A percentile compares a stretch with the other conserved stretches of the same genome.
These are phyloP conservation scores for Fusarium equiseti DNA, from an alignment of 2,329 filamentous ascomycete genomes.

Conservation along the genomic window DNA sequence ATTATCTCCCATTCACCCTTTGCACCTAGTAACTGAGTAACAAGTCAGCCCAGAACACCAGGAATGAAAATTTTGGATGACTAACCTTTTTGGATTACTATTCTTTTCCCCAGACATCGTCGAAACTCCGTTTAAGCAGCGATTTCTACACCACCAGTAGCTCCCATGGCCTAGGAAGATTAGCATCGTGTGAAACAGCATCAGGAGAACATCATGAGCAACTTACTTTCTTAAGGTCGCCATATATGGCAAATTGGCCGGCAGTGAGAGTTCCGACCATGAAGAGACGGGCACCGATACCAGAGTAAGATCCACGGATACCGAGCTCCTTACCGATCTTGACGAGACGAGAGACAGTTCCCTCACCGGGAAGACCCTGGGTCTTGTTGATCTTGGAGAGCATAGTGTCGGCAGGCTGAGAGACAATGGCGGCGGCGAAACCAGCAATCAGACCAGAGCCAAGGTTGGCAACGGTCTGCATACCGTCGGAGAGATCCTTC, in stretches of 20 bases:
- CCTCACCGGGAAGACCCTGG: slow-evolving; percentile 86
- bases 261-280: slow-evolving; percentile 79
- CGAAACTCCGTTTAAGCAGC: slow-evolving; percentile 41
- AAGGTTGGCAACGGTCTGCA: slow-evolving; percentile 86
- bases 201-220: neutral
- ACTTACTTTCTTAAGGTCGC: slow-evolving; percentile 57
- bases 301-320: slow-evolving; percentile 79
- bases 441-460: slow-evolving; percentile 64
- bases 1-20: neutral
- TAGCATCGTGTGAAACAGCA: no score
- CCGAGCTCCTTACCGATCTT: slow-evolving; percentile 92
- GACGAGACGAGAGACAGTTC: slow-evolving; percentile 82
- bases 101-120: slow-evolving; percentile 9
- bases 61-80: fast-evolving
- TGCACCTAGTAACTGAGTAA: neutral
- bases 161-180: slow-evolving; percentile 64
- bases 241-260: slow-evolving; percentile 92
- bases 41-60: neutral
- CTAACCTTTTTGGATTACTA: neutral
- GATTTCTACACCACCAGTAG: slow-evolving; percentile 82
- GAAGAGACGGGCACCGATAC: slow-evolving; percentile 79
- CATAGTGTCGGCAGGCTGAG: slow-evolving; percentile 94
- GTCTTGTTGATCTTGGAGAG: slow-evolving; percentile 97
- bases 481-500: slow-evolving; percentile 72
- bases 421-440: slow-evolving; percentile 89